Conservation (phyloP, 2,329 filamentous ascomycete genomes). For the Esteya vermicola region DNA sequence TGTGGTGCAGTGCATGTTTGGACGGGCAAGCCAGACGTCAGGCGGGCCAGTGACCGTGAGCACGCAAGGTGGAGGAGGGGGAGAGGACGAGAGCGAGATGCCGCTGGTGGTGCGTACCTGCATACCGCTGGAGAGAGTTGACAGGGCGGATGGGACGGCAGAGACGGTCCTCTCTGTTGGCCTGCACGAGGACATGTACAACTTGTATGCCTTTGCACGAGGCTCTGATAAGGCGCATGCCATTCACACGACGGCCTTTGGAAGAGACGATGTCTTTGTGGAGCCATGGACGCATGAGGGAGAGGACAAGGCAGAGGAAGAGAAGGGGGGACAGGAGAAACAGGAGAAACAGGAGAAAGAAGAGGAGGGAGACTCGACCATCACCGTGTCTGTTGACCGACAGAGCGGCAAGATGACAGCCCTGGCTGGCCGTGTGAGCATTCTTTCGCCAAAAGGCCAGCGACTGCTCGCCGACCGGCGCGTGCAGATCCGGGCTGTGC, state of each 20-base stretch:
- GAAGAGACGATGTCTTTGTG: too few relatives aligned
- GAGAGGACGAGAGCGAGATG: constrained; percentile 20
- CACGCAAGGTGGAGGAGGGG: constrained; percentile 16
- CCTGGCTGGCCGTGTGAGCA: constrained; percentile 25
- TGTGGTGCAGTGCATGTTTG: constrained; percentile 27
- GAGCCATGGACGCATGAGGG: too few relatives aligned
- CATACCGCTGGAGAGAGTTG: constrained; percentile 20
- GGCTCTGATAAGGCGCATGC: constrained; percentile 10
- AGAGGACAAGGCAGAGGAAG: too few relatives aligned
- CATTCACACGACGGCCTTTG: constrained; percentile 15
- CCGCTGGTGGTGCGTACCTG: constrained; percentile 27
- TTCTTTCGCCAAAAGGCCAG: constrained; percentile 20
- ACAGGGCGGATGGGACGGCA: constrained; percentile 8
- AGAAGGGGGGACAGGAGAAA: constrained; percentile 4
- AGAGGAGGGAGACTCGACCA: too few relatives aligned
- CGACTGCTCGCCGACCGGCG: constrained; percentile 24
- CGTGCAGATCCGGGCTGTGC: constrained; percentile 22
- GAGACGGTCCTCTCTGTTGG: too few relatives aligned
- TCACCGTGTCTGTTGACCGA: constrained; percentile 18
- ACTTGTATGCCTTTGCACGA: background rate
- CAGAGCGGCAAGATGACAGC: constrained; percentile 16
- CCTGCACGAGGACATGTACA: constrained; percentile 15
- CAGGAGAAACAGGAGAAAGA: constrained; percentile 10
- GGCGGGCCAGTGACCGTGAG: constrained; percentile 19
- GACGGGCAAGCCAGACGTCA: constrained; percentile 14